Conservation (phyloP, 495 filamentous ascomycete species). For the Lasiosphaeria miniovina region DNA sequence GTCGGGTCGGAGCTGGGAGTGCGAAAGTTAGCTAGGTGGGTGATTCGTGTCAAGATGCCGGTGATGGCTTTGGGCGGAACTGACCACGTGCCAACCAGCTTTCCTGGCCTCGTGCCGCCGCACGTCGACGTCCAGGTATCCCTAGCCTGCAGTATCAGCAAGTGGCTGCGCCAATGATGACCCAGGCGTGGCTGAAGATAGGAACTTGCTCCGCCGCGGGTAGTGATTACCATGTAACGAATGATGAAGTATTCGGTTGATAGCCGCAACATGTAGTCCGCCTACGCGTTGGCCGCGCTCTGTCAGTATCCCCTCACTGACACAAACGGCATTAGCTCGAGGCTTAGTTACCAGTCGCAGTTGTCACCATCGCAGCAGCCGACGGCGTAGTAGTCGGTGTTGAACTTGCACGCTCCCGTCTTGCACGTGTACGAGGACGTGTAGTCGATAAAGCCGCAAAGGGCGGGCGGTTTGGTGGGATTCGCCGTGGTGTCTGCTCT, state of each 20-base stretch:
- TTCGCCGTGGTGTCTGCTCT: no score
- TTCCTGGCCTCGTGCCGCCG: no score
- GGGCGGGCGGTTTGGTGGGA: neutral
- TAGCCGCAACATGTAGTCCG: slow-evolving; percentile 7
- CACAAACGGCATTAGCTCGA: no score
- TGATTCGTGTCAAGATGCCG: neutral
- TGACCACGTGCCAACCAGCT: neutral
- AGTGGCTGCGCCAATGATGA: no score
- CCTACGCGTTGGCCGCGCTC: no score
- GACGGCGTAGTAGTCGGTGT: slow-evolving; percentile 10
- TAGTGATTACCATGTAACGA: neutral
- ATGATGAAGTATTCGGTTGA: neutral
- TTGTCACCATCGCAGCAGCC: slow-evolving; percentile 12
- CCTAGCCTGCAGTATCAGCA: no score
- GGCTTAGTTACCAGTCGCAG: neutral
- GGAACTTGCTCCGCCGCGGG: no score
- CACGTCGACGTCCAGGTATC: no score
- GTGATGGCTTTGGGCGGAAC: neutral
- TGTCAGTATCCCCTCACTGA: no score
- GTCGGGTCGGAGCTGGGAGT: neutral
- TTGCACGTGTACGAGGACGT: slow-evolving; percentile 4
- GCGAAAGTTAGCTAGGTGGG: no score
- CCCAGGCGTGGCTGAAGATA: no score
- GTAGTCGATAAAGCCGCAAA: slow-evolving; percentile 8
- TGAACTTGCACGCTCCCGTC: slow-evolving; percentile 13